Conservation (phyloP, 768 basidiomycete genomes). For the Chlorophyllum brunneum region DNA sequence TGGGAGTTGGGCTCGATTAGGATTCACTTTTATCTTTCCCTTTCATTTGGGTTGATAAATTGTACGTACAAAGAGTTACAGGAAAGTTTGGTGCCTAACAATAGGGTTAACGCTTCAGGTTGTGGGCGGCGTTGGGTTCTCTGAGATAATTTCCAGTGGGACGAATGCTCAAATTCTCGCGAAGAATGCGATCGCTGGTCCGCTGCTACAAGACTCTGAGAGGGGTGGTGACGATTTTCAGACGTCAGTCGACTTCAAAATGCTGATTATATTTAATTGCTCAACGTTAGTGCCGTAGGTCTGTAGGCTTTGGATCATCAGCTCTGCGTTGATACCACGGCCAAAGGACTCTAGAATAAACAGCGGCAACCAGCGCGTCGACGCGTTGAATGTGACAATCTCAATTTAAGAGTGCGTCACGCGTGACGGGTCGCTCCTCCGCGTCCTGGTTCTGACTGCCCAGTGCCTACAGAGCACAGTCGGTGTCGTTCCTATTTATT, state of each 20-base stretch:
- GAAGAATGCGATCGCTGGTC: not conserved
- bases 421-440: conserved; percentile 13
- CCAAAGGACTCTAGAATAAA: conserved; percentile 33
- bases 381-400: conserved; percentile 34
- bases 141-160: not conserved
- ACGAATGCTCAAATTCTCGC: conserved; percentile 30
- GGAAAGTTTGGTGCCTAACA: not conserved
- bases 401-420: conserved; percentile 18
- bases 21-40: not conserved
- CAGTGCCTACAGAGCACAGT: not conserved
- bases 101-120: not conserved
- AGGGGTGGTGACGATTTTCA: not conserved
- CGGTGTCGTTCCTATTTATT: conserved; percentile 12
- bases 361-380: conserved; percentile 29
- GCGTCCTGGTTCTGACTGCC: conserved; percentile 16
- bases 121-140: not conserved
- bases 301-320: too few species aligned
- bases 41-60: not conserved
- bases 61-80: conserved; percentile 8
- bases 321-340: conserved; percentile 19
- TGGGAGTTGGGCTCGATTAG: not conserved
- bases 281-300: too few species aligned
- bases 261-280: too few species aligned
- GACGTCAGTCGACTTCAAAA: not conserved
- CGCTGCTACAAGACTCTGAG: not conserved